These are phyloP conservation scores for Blastobotrys aristatus DNA, from an alignment of 1,139 yeast genomes.

Conservation along the genomic window DNA sequence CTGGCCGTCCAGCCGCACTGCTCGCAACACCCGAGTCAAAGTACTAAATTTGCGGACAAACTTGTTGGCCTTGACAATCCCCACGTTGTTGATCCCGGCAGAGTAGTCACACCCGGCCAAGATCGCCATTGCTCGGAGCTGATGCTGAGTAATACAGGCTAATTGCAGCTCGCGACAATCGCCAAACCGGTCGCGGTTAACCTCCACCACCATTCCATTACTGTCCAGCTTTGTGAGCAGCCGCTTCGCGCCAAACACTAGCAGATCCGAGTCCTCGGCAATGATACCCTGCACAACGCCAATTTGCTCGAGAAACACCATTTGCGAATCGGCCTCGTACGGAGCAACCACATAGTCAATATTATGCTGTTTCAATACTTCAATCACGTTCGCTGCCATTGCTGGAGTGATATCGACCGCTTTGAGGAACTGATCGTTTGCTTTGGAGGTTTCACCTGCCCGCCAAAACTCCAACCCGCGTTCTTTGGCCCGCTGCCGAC, in stretches of 20 bases:
- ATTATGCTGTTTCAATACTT: constrained; percentile 51
- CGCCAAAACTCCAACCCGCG: constrained; percentile 18
- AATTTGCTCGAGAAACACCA: constrained; percentile 77
- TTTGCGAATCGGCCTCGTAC: constrained; percentile 96
- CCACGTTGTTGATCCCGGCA: constrained; percentile 75
- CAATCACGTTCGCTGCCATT: constrained; percentile 85
- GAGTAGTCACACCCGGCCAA: constrained; percentile 96
- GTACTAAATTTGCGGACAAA: constrained; percentile 49
- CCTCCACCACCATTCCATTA: constrained; percentile 68
- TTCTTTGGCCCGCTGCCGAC: constrained; percentile 24
- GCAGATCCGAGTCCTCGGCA: constrained; percentile 90
- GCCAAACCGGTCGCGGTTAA: constrained; percentile 40
- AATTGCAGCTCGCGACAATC: constrained; percentile 41
- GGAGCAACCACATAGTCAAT: constrained; percentile 90
- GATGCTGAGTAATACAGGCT: constrained; percentile 46
- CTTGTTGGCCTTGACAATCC: constrained; percentile 69
- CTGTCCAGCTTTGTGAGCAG: constrained; percentile 75
- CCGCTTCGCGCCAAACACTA: constrained; percentile 77
- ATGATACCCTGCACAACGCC: constrained; percentile 81
- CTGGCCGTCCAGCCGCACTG: constrained; percentile 61
- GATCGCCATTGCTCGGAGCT: constrained; percentile 74
- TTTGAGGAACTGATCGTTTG: constrained; percentile 56
- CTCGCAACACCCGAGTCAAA: constrained; percentile 52
- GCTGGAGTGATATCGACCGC: constrained; percentile 84
- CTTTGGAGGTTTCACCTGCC: constrained; percentile 51